Conservation (phyloP, 352 stramenopile species). For the Lagenidium giganteum region DNA sequence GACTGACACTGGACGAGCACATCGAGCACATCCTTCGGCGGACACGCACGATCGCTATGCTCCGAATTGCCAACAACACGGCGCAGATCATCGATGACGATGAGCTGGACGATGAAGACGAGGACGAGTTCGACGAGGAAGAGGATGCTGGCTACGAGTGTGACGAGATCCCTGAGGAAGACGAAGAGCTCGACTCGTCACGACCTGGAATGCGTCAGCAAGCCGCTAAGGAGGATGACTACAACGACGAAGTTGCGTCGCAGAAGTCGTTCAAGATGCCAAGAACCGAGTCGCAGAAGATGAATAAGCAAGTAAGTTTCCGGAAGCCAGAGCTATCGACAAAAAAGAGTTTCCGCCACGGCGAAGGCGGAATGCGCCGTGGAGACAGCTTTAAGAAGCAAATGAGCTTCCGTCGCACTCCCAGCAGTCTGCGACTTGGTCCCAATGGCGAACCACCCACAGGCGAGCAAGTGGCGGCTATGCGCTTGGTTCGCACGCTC, state of each 20-base stretch:
- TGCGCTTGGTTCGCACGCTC: conserved; percentile 50
- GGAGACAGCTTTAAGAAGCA: conserved; percentile 7
- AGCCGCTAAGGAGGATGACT: background rate
- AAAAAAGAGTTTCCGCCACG: conserved; percentile 2
- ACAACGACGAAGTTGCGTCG: background rate
- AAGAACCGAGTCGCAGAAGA: too few relatives aligned
- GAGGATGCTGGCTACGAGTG: conserved; percentile 16
- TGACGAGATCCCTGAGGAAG: background rate
- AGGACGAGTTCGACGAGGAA: conserved; percentile 31
- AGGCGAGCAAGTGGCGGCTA: conserved; percentile 28
- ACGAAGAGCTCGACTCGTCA: too few relatives aligned
- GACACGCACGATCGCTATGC: conserved; percentile 56
- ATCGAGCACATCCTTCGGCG: conserved; percentile 61
- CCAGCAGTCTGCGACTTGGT: too few relatives aligned
- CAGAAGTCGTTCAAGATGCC: too few relatives aligned
- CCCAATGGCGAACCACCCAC: too few relatives aligned
- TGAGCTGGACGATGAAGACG: conserved; percentile 32
- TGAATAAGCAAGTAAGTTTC: too few relatives aligned
- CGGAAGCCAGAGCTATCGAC: background rate
- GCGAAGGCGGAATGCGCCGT: conserved; percentile 4
- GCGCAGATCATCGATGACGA: conserved; percentile 46
- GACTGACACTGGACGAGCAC: conserved; percentile 54
- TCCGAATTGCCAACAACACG: conserved; percentile 77
- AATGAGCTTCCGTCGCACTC: conserved; percentile 27
- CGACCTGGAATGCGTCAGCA: too few relatives aligned